Evolutionary conservation across 768 basidiomycete species (phyloP).

Genomic region (Tulasnella sp.): DNA sequence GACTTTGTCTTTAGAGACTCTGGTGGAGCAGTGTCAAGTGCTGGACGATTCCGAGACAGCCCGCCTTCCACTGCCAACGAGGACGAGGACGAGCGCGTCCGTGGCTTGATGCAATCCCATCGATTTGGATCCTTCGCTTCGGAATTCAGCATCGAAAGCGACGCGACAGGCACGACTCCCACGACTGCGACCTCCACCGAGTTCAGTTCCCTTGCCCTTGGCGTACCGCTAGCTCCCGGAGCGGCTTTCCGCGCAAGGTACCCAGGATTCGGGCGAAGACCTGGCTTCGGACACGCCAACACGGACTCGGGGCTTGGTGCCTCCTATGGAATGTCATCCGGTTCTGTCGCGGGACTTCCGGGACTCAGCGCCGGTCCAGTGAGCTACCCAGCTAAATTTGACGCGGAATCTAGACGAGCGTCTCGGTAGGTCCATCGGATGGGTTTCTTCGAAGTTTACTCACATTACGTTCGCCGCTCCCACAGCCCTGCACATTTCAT

Average conservation of each 20-base stretch:
- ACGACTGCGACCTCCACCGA: slow-evolving; percentile 12
- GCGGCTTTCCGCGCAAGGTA: background rate
- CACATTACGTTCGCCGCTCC: background rate
- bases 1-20: slow-evolving; percentile 23
- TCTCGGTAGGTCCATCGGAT: slow-evolving; percentile 6
- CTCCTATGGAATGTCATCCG: slow-evolving; percentile 1
- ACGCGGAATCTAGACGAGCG: slow-evolving; percentile 14
- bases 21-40: background rate
- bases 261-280: background rate
- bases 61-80: background rate
- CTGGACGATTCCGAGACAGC: background rate
- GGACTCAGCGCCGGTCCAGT: slow-evolving; percentile 8
- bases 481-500: slow-evolving; percentile 17
- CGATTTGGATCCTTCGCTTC: slow-evolving; percentile 23
- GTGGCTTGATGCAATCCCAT: slow-evolving; percentile 17
- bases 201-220: background rate
- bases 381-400: slow-evolving; percentile 4
- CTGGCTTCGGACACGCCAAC: background rate
- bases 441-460: background rate
- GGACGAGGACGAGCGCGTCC: slow-evolving; percentile 12
- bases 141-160: slow-evolving; percentile 12
- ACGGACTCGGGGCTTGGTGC: background rate
- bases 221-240: background rate
- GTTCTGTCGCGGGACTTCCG: background rate
- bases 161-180: slow-evolving; percentile 15